Evolutionary conservation across 768 basidiomycete genomes (phyloP).

Genomic region (Cystobasidium onofrii): DNA sequence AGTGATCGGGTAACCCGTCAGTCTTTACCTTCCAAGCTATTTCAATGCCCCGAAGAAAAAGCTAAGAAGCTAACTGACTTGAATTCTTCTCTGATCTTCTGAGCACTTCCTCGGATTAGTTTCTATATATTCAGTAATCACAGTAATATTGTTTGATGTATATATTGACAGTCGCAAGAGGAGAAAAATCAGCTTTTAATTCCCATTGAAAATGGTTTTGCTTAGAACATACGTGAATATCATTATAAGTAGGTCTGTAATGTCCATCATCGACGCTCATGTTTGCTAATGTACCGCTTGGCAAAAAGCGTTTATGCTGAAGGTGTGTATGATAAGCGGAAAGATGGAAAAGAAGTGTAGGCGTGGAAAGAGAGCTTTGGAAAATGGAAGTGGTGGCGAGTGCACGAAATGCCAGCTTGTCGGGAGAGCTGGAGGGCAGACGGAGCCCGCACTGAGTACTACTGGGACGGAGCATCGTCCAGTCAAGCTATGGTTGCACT

Average conservation of each 20-base stretch:
- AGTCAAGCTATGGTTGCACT: too few relatives aligned
- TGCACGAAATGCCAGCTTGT: too few relatives aligned
- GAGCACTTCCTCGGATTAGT: slow-evolving; percentile 37
- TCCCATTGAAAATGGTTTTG: neutral
- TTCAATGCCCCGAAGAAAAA: neutral
- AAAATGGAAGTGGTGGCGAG: too few relatives aligned
- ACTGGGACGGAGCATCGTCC: too few relatives aligned
- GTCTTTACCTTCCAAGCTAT: neutral
- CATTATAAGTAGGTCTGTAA: slow-evolving; percentile 32
- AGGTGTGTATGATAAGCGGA: too few relatives aligned
- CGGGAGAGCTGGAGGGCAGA: too few relatives aligned
- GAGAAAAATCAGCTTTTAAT: slow-evolving; percentile 14
- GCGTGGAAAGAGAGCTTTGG: too few relatives aligned
- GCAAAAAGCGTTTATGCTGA: neutral
- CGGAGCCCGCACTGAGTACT: too few relatives aligned
- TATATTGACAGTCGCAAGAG: neutral
- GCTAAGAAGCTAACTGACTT: slow-evolving; percentile 46
- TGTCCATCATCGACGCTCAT: slow-evolving; percentile 34
- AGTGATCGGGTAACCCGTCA: neutral
- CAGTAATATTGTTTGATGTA: neutral
- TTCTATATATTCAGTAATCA: slow-evolving; percentile 27
- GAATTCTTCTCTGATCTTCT: slow-evolving; percentile 65
- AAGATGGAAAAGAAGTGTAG: too few relatives aligned
- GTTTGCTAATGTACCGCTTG: neutral
- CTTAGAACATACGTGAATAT: slow-evolving; percentile 24